Conservation (phyloP, 1,284 basidiomycete genomes). For the Cryptococcus floricola region DNA sequence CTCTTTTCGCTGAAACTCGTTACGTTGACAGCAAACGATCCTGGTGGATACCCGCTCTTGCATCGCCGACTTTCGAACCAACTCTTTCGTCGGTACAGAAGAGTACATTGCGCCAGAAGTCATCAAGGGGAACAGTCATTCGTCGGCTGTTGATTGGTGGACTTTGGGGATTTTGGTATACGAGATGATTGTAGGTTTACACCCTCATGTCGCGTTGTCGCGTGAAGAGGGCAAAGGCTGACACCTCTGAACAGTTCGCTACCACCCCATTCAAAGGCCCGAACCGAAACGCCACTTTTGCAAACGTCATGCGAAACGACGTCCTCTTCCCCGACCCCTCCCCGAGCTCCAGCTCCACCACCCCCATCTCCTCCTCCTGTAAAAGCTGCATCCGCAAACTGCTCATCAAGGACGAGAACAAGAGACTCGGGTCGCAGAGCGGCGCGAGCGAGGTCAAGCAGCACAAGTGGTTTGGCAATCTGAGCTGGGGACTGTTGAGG, state of each 20-base stretch:
- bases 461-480: slow-evolving; percentile 95
- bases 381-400: slow-evolving; percentile 84
- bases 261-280: slow-evolving; percentile 98
- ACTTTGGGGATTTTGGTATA: slow-evolving; percentile 97
- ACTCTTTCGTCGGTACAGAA: slow-evolving; percentile 98
- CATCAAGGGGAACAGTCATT: slow-evolving; percentile 95
- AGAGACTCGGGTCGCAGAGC: slow-evolving; percentile 80
- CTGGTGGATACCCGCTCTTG: slow-evolving; percentile 92
- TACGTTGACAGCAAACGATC: slow-evolving; percentile 30
- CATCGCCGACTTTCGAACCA: slow-evolving; percentile 95
- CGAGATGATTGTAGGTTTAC: slow-evolving; percentile 94
- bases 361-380: slow-evolving; percentile 54
- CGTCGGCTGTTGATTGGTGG: slow-evolving; percentile 99
- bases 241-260: slow-evolving; percentile 64
- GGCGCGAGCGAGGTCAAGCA: slow-evolving; percentile 98
- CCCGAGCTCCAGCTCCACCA: slow-evolving; percentile 68
- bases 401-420: slow-evolving; percentile 88
- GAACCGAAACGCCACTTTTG: slow-evolving; percentile 91
- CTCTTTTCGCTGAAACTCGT: background rate
- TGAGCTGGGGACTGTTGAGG: slow-evolving; percentile 94
- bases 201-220: background rate
- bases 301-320: slow-evolving; percentile 84
- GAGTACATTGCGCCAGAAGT: slow-evolving; percentile 99
- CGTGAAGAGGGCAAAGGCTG: slow-evolving; percentile 1
- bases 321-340: slow-evolving; percentile 76